Evolutionary conservation across 345 rosid genomes (phyloP), one percentile per base, ranked within the genome.

Genomic region (Arabidopsis arenosa): DNA sequence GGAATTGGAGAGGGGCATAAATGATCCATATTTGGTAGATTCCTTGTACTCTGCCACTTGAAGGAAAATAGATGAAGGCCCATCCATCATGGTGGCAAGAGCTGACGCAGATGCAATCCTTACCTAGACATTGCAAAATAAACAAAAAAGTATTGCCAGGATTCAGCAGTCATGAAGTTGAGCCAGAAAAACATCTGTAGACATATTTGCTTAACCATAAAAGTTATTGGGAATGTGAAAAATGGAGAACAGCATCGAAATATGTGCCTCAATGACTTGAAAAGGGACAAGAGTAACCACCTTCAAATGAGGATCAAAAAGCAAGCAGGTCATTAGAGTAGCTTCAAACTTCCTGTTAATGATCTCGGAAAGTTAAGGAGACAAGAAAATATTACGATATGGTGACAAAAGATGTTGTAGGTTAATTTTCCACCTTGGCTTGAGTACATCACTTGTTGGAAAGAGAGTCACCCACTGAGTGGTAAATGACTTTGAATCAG

Each of bases 1-100:
- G 52, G 97, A 89, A 79, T 84, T 89, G 61, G 97, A 91, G 74
- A 93, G 88, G 58, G 97, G 83, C 87, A 84, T 86, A 77, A 86
- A 91, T 55, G 96, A 89, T 76, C 91, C 93, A 66, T 74, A 80
- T 80, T 86, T 89, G 33, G 79, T 75, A 51, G 90, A 82, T 77
- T 93, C 96, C 79, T 85, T 94, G 82, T 86, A 90, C 82, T 91
- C 98, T 36, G 93, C 98, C 45, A 94, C 94, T 80, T 93, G 98
- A 77, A 94, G 81, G 82, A 90, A 88, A 73, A 90, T 83, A 66
- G 92, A 83, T 77, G 96, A 85, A 76, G 92, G 89, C 65, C 94
- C 96, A 81, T 87, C 93, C 82, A 91, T 81, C 96, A 94, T 89
- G 90, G 90, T 87, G 77, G 79, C 88, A 69, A 94, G 82, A 79